phyloP scores from a whole-genome alignment of 805 yeast genomes.

The Pichia ethanolica region DNA sequence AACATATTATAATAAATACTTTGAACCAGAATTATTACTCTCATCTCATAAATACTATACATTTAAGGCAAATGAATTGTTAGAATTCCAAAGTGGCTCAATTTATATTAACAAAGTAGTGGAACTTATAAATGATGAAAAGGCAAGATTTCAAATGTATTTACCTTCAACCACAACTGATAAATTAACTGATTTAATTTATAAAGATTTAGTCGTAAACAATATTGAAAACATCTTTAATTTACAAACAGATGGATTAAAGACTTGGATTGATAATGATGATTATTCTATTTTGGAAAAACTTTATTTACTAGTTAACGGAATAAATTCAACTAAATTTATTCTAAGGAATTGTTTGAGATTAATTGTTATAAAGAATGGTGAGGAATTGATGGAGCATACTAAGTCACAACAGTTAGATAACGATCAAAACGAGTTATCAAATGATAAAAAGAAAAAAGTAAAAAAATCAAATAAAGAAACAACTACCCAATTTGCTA shows the following conservation, averaged over 20 bases:
- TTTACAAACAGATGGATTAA: constrained; percentile 48
- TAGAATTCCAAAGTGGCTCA: constrained; percentile 41
- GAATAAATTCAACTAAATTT: constrained; percentile 47
- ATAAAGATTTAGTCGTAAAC: constrained; percentile 49
- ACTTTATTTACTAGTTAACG: constrained; percentile 42
- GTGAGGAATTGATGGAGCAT: constrained; percentile 30
- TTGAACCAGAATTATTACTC: constrained; percentile 58
- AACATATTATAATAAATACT: constrained; percentile 52
- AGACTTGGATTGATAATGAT: constrained; percentile 46
- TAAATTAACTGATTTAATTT: constrained; percentile 48
- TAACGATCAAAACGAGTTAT: constrained; percentile 7
- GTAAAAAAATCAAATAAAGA: constrained; percentile 22
- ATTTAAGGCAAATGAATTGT: constrained; percentile 36
- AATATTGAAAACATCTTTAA: constrained; percentile 50
- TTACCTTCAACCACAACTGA: constrained; percentile 48
- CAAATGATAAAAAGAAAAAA: constrained; percentile 15
- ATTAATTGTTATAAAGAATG: constrained; percentile 40
- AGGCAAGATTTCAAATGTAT: constrained; percentile 44
- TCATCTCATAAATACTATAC: constrained; percentile 52
- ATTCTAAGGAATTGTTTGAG: constrained; percentile 42
- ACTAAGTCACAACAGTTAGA: constrained; percentile 13
- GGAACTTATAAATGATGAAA: constrained; percentile 56
- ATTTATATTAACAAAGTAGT: constrained; percentile 45
- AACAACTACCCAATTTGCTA: constrained; percentile 46
- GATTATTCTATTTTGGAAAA: constrained; percentile 36